Conservation (phyloP, 2,329 filamentous ascomycete genomes). For the Fusarium pilosicola region DNA sequence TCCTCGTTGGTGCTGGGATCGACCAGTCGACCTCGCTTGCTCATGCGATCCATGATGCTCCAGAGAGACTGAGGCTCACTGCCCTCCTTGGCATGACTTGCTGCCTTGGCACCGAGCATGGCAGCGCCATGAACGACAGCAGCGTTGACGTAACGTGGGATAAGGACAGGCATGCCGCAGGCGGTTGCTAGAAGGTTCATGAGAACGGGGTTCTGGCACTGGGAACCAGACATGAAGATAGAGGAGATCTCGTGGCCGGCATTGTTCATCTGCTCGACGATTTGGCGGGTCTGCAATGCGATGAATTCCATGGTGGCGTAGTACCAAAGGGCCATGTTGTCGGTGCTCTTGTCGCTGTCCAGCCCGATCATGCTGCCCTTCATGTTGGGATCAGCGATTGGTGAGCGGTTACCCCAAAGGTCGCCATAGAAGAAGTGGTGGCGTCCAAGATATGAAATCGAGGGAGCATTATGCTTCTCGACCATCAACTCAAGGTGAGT, state of each 20-base stretch:
- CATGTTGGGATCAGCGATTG: conserved; percentile 93
- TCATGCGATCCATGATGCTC: conserved; percentile 98
- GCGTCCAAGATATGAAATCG: conserved; percentile 84
- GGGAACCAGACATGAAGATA: conserved; percentile 99
- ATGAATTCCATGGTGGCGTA: conserved; percentile 99
- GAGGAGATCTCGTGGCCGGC: conserved; percentile 87
- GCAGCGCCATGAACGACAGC: conserved; percentile 98
- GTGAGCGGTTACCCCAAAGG: conserved; percentile 94
- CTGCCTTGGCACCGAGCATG: conserved; percentile 98
- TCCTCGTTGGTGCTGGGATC: conserved; percentile 75
- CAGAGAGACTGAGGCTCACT: conserved; percentile 86
- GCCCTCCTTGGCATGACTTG: conserved; percentile 75
- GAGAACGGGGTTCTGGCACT: conserved; percentile 94
- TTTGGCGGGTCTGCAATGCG: conserved; percentile 94
- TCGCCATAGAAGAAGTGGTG: conserved; percentile 99
- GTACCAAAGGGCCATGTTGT: conserved; percentile 90
- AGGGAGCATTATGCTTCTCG: conserved; percentile 74
- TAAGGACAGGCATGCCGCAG: conserved; percentile 91
- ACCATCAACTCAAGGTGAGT: conserved; percentile 82
- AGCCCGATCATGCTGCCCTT: conserved; percentile 88
- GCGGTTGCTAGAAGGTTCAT: conserved; percentile 92
- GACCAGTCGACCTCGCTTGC: conserved; percentile 88
- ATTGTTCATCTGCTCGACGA: conserved; percentile 92
- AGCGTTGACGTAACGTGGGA: conserved; percentile 92
- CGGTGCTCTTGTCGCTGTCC: conserved; percentile 84